phyloP scores from a whole-genome alignment of 768 basidiomycete genomes.

The Hydnomerulius pinastri region DNA sequence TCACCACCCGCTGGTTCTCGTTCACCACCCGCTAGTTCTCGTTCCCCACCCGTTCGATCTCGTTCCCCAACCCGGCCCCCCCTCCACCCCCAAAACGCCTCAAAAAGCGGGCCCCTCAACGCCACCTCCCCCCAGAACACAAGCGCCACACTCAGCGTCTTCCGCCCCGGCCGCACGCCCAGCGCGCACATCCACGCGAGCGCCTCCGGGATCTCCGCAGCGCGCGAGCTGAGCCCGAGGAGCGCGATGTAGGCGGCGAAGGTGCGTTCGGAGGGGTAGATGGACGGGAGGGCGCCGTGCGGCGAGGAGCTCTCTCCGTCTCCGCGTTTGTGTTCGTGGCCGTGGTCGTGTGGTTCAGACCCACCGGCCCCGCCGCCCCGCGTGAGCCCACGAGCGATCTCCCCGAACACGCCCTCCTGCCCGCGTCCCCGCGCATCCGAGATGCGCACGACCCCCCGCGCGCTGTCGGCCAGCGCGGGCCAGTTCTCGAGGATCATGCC shows the following conservation, averaged over 20 bases:
- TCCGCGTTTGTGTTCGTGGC: too few relatives aligned
- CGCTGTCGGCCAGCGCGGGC: constrained; percentile 45
- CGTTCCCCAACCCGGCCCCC: constrained; percentile 33
- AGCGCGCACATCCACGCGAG: constrained; percentile 77
- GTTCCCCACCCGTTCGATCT: too few relatives aligned
- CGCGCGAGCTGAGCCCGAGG: constrained; percentile 50
- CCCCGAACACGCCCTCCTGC: constrained; percentile 11
- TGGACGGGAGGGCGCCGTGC: constrained; percentile 32
- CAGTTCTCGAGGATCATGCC: constrained; percentile 60
- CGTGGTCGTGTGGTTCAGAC: too few relatives aligned
- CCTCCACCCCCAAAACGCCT: constrained; percentile 40
- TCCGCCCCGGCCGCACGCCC: constrained; percentile 48
- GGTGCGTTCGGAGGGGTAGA: constrained; percentile 51
- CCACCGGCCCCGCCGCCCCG: too few relatives aligned
- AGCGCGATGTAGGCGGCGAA: constrained; percentile 64
- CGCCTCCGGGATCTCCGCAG: constrained; percentile 62
- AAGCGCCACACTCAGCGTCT: constrained; percentile 61
- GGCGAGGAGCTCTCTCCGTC: too few relatives aligned
- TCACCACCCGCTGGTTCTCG: too few relatives aligned
- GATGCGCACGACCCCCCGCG: constrained; percentile 41
- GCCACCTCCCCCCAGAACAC: constrained; percentile 75
- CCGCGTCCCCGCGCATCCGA: constrained; percentile 23
- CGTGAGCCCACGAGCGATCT: too few relatives aligned
- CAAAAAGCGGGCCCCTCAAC: constrained; percentile 59
- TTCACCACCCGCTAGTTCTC: too few relatives aligned